These are phyloP conservation scores for Monascus ruber DNA, from an alignment of 2,329 filamentous ascomycete species.

Conservation along the genomic window DNA sequence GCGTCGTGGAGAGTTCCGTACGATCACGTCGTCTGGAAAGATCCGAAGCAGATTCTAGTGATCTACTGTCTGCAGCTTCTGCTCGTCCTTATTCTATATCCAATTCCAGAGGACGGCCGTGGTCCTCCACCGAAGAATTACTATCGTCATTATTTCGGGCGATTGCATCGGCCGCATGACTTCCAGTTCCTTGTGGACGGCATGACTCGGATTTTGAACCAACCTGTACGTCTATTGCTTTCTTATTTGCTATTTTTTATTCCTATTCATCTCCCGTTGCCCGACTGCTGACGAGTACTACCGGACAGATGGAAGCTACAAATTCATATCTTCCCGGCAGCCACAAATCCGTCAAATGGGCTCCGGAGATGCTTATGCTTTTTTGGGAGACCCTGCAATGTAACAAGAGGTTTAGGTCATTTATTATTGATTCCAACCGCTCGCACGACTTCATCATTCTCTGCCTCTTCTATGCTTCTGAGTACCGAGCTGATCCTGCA, in stretches of 20 bases:
- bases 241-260: background rate
- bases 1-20: conserved; percentile 90
- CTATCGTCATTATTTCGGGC: conserved; percentile 83
- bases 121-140: conserved; percentile 68
- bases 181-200: conserved; percentile 96
- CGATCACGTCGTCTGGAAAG: conserved; percentile 82
- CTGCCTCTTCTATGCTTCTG: conserved; percentile 82
- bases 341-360: conserved; percentile 70
- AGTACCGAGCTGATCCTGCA: conserved; percentile 72
- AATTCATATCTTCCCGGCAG: conserved; percentile 78
- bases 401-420: conserved; percentile 93
- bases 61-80: conserved; percentile 86
- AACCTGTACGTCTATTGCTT: conserved; percentile 45
- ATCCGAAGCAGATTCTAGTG: conserved; percentile 79
- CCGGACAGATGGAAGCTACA: conserved; percentile 60
- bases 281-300: conserved; percentile 5
- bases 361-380: conserved; percentile 89
- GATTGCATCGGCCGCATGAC: conserved; percentile 84
- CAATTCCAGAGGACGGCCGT: conserved; percentile 65
- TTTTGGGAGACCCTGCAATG: conserved; percentile 97
- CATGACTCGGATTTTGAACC: conserved; percentile 83
- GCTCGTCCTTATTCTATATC: conserved; percentile 74
- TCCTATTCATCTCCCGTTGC: background rate
- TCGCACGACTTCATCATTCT: conserved; percentile 88
- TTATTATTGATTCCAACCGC: conserved; percentile 90